Percentiles rank a stretch among this genome's conserved stretches.
Conservation (phyloP, 495 filamentous ascomycete species). For the Hyaloscypha variabilis region DNA sequence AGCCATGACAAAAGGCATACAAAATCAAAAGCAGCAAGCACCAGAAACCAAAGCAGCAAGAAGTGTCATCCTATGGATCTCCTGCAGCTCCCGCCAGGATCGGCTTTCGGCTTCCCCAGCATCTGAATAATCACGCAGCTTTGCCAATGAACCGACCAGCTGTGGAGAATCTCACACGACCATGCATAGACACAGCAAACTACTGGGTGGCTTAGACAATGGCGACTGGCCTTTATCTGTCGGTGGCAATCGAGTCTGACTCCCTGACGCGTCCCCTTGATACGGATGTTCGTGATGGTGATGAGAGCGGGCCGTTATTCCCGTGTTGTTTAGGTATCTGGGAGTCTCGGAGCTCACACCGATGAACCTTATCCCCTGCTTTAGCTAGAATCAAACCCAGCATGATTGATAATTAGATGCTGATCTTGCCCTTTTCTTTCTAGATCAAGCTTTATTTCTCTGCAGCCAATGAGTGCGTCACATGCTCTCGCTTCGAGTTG, state of each 20-base stretch:
- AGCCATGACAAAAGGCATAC: too few relatives aligned
- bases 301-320: neutral
- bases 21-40: too few relatives aligned
- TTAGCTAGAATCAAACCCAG: neutral
- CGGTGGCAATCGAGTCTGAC: neutral
- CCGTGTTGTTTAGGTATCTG: neutral
- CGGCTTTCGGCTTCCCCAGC: neutral
- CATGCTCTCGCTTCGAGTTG: conserved; percentile 4
- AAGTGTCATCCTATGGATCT: neutral
- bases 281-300: neutral
- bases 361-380: neutral
- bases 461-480: neutral
- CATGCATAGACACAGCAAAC: neutral
- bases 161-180: neutral
- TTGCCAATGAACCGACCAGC: neutral
- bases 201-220: neutral
- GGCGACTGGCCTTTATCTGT: neutral
- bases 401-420: neutral
- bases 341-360: neutral
- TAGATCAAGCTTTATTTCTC: neutral
- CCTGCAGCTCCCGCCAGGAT: neutral
- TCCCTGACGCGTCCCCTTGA: neutral
- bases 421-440: conserved; percentile 7
- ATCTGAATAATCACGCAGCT: neutral
- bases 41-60: too few relatives aligned